Evolutionary conservation across 306 rosid genomes (phyloP).

Genomic region (Medicago lupulina): DNA sequence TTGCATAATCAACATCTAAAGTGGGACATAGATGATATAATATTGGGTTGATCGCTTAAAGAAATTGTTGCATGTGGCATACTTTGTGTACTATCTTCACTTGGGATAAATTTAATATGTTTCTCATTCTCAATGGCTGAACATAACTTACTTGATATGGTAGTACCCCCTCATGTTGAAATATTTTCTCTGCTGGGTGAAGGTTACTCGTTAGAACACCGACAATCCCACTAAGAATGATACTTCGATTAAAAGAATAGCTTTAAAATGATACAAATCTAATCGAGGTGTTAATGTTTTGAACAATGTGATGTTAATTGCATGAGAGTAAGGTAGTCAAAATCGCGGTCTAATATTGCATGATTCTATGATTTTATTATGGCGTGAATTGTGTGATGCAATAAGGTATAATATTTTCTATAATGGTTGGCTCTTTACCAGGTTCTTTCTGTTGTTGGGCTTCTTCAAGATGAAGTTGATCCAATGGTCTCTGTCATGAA

Average conservation of each 20-base stretch:
- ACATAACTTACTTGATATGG: neutral
- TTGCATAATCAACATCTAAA: neutral
- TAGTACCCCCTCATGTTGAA: neutral
- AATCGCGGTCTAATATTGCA: neutral
- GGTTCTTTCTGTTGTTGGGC: slow-evolving; percentile 99
- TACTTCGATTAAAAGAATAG: neutral
- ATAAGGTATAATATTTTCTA: neutral
- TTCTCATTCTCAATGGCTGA: neutral
- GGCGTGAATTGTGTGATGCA: slow-evolving; percentile 14
- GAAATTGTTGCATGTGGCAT: too few relatives aligned
- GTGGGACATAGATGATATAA: neutral
- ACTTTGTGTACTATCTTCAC: neutral
- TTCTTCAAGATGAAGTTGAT: slow-evolving; percentile 98
- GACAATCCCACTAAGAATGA: neutral
- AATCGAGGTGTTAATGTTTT: neutral
- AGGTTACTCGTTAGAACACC: neutral
- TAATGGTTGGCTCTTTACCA: slow-evolving; percentile 39
- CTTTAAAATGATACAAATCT: neutral
- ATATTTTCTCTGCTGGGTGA: neutral
- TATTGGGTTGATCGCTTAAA: neutral
- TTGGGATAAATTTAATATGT: neutral
- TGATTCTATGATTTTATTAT: neutral
- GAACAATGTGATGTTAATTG: neutral
- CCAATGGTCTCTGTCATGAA: slow-evolving; percentile 87
- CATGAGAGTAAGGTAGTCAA: neutral